Base-by-base conservation (phyloP, 371 early-diverging fungal species). In the Phascolomyces articulosus region DNA sequence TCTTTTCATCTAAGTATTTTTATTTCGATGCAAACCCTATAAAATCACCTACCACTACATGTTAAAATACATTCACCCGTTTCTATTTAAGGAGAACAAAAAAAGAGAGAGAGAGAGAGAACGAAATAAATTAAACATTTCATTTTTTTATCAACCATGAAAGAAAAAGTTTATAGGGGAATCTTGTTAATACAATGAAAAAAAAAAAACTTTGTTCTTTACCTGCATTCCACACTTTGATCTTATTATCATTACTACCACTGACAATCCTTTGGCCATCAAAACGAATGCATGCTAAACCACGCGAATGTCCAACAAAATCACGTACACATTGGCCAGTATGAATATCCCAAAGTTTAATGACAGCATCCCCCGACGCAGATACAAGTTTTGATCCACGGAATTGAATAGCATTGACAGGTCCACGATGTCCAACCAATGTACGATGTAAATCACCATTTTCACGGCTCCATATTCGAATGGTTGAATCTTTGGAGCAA, bases 241-340 rank as follows among this genome's bases (percentile, higher is more conserved):
- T 95, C 18, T 95, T 91, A 68, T 90, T 87, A 77, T 99, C 99
- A 73, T 95, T 91, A 27, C 95, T 94, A 11, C 98, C 98, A 4
- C 95, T 94, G 0, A 96, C 93, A 28, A 98, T 92, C 11, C 85
- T 82, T 65, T 88, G 85, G 40, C 96, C 96, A 69, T 95, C 95
- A 74, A 89, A 98, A 65, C 96, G 96, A 56, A 96, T 93, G 68
- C 96, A 97, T 0, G 98, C 94, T 11, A 99, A 76, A 0, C 97
- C 98, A 26, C 95, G 84, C 24, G 83, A 76, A 67, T 93, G 93
- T 15, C 93, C 93, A 21, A 71, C 67, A 71, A 90, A 91, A 59
- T 87, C 86, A n/a, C 90, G 86, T 4, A 91, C 63, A 53, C 84
- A 83, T 24, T 73, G 71, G 21, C 92, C 92, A 1, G 91, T 89